Conservation (phyloP, 305 asterid species). For the Ilex paraguariensis region DNA sequence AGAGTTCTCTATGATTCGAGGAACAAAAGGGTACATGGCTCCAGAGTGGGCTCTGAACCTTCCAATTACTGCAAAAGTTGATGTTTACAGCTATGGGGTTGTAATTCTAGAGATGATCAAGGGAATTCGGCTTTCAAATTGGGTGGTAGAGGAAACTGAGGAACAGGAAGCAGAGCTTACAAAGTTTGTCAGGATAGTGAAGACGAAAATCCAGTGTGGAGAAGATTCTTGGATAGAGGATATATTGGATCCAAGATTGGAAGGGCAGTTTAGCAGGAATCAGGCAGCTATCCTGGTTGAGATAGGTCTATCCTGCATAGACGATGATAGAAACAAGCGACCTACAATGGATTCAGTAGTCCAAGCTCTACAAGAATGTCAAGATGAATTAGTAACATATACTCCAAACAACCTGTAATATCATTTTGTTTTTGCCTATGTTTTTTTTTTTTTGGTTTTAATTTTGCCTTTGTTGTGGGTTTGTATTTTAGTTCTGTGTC, state of each 20-base stretch:
- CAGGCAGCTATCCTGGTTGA: slow-evolving; percentile 41
- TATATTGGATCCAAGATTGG: slow-evolving; percentile 50
- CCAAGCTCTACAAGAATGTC: slow-evolving; percentile 43
- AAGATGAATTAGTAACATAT: slow-evolving; percentile 16
- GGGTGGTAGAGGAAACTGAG: slow-evolving; percentile 25
- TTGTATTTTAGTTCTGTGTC: too few species aligned
- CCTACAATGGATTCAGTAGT: slow-evolving; percentile 69
- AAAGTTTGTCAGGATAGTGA: slow-evolving; percentile 22
- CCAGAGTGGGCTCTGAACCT: slow-evolving; percentile 71
- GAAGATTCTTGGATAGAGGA: slow-evolving; percentile 37
- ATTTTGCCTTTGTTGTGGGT: too few species aligned
- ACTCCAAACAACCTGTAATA: background rate
- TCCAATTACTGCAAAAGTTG: slow-evolving; percentile 71
- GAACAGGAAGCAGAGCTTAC: slow-evolving; percentile 20
- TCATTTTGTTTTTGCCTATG: too few species aligned
- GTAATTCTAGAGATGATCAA: slow-evolving; percentile 56
- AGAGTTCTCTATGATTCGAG: slow-evolving; percentile 44
- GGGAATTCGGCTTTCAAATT: slow-evolving; percentile 42
- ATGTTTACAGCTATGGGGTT: slow-evolving; percentile 64
- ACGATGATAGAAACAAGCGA: slow-evolving; percentile 52
- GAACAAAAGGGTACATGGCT: slow-evolving; percentile 49
- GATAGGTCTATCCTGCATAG: slow-evolving; percentile 47
- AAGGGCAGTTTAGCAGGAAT: slow-evolving; percentile 37
- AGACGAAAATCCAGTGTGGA: slow-evolving; percentile 20
- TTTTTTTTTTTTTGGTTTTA: too few species aligned